Conservation (phyloP, 495 filamentous ascomycete genomes). For the Hypoxylon trugodes region DNA sequence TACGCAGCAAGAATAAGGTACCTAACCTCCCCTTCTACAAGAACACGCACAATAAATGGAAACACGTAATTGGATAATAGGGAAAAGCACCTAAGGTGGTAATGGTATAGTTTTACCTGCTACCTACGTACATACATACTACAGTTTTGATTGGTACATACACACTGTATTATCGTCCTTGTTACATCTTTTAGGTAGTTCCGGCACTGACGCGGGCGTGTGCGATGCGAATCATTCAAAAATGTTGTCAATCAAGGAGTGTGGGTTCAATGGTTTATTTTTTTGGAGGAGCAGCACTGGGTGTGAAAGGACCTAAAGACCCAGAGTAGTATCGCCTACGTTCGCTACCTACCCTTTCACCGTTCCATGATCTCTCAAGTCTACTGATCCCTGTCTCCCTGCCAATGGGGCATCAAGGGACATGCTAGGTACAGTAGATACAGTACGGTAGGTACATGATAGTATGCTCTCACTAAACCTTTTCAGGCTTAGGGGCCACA, state of each 20-base stretch:
- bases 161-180: slow-evolving; percentile 12
- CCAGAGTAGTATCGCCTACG: slow-evolving; percentile 30
- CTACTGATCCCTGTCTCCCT: too few species aligned
- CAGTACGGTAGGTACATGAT: slow-evolving; percentile 1
- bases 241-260: slow-evolving; percentile 18
- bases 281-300: slow-evolving; percentile 18
- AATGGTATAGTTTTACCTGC: too few species aligned
- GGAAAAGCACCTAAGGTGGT: too few species aligned
- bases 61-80: too few species aligned
- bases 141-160: background rate
- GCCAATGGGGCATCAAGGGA: slow-evolving; percentile 28
- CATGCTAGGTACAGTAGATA: background rate
- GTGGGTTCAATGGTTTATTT: too few species aligned
- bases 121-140: too few species aligned
- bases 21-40: too few species aligned
- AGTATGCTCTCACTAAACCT: slow-evolving; percentile 29
- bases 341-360: slow-evolving; percentile 32
- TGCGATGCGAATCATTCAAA: slow-evolving; percentile 40
- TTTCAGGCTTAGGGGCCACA: slow-evolving; percentile 32
- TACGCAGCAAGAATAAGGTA: too few species aligned
- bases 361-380: slow-evolving; percentile 38
- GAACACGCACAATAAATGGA: too few species aligned
- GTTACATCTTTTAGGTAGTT: too few species aligned
- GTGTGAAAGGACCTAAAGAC: slow-evolving; percentile 2
- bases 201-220: slow-evolving; percentile 29